A percentile compares a stretch with the other conserved stretches of the same genome.
phyloP scores from a whole-genome alignment of 1,139 yeast genomes.

The Sugiyamaella grinbergsii region DNA sequence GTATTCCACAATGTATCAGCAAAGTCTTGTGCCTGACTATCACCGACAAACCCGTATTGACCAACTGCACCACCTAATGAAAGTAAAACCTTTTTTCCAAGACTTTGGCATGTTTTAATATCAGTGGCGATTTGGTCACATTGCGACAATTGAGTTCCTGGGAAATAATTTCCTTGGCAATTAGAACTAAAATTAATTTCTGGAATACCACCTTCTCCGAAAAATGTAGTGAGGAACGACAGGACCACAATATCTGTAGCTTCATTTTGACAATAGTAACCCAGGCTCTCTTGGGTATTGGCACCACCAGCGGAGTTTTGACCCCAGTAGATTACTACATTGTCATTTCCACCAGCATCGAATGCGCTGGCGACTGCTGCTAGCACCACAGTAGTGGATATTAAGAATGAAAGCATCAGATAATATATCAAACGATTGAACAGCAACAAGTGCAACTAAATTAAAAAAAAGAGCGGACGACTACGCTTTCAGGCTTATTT shows the following conservation, averaged over 20 bases:
- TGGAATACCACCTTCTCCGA: conserved; percentile 47
- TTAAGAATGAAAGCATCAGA: conserved; percentile 11
- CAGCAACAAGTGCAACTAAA: conserved; percentile 2
- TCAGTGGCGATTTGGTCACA: conserved; percentile 53
- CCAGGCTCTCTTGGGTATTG: conserved; percentile 64
- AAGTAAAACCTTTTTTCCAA: conserved; percentile 77
- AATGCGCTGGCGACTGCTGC: conserved; percentile 26
- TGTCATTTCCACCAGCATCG: conserved; percentile 43
- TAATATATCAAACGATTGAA: not conserved
- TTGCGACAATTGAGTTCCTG: conserved; percentile 38
- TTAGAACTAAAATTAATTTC: conserved; percentile 73
- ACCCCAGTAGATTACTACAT: conserved; percentile 90
- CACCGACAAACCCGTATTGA: conserved; percentile 66
- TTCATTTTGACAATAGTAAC: conserved; percentile 67
- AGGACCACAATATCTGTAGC: conserved; percentile 71
- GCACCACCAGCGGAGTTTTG: conserved; percentile 71
- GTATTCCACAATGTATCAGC: conserved; percentile 79
- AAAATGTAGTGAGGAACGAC: conserved; percentile 68
- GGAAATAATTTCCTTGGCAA: conserved; percentile 37
- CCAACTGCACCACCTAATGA: conserved; percentile 91
- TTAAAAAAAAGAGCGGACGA: conserved; percentile 12
- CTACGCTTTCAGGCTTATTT: conserved; percentile 1
- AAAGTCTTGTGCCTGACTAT: conserved; percentile 61
- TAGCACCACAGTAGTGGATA: conserved; percentile 6
- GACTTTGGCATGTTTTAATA: conserved; percentile 72